These are phyloP conservation scores for Xylogone sp. DNA, from an alignment of 2,329 filamentous ascomycete species.

Conservation along the genomic window DNA sequence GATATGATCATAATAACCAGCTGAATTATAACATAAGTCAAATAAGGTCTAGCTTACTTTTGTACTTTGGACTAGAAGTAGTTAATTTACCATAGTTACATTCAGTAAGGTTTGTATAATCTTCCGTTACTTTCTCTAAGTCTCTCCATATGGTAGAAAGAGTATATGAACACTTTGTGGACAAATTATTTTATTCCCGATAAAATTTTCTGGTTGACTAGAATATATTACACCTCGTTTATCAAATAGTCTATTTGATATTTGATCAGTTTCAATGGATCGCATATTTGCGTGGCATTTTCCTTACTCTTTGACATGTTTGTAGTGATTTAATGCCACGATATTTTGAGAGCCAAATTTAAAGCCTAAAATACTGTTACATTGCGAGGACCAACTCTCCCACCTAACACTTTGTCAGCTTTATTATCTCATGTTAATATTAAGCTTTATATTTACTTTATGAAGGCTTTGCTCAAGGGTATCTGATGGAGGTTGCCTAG, in stretches of 20 bases:
- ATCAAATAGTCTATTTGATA: conserved; percentile 10
- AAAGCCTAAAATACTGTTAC: conserved; percentile 2
- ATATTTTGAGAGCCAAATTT: conserved; percentile 6
- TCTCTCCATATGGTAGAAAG: conserved; percentile 26
- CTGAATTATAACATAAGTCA: background rate
- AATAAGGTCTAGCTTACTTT: conserved; percentile 26
- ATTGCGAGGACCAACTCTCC: conserved; percentile 1
- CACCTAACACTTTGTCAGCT: background rate
- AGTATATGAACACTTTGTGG: background rate
- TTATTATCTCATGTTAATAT: background rate
- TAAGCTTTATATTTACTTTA: background rate
- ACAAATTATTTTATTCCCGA: conserved; percentile 1
- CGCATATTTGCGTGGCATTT: background rate
- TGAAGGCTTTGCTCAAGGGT: background rate
- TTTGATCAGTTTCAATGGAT: background rate
- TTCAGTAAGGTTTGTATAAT: conserved; percentile 38
- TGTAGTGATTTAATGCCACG: conserved; percentile 2
- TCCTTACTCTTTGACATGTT: background rate
- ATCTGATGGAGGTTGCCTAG: background rate
- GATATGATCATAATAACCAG: background rate
- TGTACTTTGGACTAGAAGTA: conserved; percentile 20
- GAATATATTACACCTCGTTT: conserved; percentile 14
- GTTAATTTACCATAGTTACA: conserved; percentile 28
- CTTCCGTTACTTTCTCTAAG: conserved; percentile 31
- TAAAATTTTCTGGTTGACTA: conserved; percentile 9